Conservation (phyloP, 2,329 filamentous ascomycete species). For the Akanthomyces uredinophilus region DNA sequence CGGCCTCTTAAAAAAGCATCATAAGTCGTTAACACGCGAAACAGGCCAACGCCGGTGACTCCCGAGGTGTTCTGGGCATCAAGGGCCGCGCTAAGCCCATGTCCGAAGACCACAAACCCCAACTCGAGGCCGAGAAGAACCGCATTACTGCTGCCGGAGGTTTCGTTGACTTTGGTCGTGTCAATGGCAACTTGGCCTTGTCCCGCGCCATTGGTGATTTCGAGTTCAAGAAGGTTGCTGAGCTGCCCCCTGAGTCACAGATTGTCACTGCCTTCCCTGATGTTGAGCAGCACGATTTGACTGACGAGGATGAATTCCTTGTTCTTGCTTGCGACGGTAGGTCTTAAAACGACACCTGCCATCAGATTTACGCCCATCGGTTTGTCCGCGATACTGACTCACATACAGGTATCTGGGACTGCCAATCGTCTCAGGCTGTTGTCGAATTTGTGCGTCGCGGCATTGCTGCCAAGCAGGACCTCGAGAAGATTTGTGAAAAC, state of each 20-base stretch:
- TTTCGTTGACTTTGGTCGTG: conserved; percentile 96
- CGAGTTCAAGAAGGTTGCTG: conserved; percentile 98
- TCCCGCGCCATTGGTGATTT: conserved; percentile 98
- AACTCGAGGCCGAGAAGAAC: conserved; percentile 96
- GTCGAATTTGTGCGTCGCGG: conserved; percentile 95
- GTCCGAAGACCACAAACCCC: conserved; percentile 98
- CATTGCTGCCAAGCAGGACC: conserved; percentile 91
- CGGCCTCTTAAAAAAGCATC: not conserved
- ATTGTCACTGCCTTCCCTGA: conserved; percentile 97
- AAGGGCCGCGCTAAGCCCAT: conserved; percentile 96
- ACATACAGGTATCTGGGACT: conserved; percentile 91
- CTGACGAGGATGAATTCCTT: conserved; percentile 90
- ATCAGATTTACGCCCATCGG: not conserved
- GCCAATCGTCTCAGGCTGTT: conserved; percentile 95
- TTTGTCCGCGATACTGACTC: conserved; percentile 16
- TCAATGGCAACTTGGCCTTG: conserved; percentile 94
- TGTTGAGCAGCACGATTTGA: conserved; percentile 84
- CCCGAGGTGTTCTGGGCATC: conserved; percentile 87
- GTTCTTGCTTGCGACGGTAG: conserved; percentile 89
- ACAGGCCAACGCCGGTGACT: conserved; percentile 95
- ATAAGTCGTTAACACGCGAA: conserved; percentile 14
- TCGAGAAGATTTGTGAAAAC: conserved; percentile 96
- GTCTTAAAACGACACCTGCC: conserved; percentile 26
- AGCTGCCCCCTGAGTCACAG: conserved; percentile 94
- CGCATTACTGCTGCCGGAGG: conserved; percentile 93